A percentile compares a stretch with the other conserved stretches of the same genome.
These are phyloP conservation scores for Sugiyamaella smithiae DNA, from an alignment of 805 yeast genomes.

Conservation along the genomic window DNA sequence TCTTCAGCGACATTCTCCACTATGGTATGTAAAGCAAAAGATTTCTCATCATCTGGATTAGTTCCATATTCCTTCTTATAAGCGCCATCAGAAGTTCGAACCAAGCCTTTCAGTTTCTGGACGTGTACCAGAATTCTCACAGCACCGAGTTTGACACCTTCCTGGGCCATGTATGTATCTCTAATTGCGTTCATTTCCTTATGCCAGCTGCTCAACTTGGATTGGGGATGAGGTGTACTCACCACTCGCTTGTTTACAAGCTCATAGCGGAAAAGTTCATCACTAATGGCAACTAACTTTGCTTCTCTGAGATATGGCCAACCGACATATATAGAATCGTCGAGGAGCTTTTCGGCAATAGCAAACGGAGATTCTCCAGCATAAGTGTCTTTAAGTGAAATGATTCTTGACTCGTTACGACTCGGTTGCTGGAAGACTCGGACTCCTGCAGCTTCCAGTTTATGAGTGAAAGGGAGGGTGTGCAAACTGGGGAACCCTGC, in stretches of 20 bases:
- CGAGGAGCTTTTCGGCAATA: slow-evolving; percentile 60
- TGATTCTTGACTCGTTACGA: slow-evolving; percentile 73
- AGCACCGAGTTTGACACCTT: slow-evolving; percentile 58
- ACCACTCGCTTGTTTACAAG: slow-evolving; percentile 25
- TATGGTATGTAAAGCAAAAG: slow-evolving; percentile 74
- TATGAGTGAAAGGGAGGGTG: slow-evolving; percentile 58
- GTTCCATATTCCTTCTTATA: slow-evolving; percentile 66
- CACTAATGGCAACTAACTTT: slow-evolving; percentile 60
- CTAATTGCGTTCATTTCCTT: slow-evolving; percentile 41
- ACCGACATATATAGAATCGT: slow-evolving; percentile 64
- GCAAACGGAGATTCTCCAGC: slow-evolving; percentile 48
- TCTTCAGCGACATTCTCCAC: slow-evolving; percentile 70
- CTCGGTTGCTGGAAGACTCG: slow-evolving; percentile 83
- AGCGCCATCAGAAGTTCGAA: slow-evolving; percentile 69
- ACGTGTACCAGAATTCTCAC: slow-evolving; percentile 64
- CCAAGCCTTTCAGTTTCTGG: slow-evolving; percentile 73
- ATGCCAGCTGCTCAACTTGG: slow-evolving; percentile 43
- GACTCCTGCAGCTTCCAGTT: slow-evolving; percentile 58
- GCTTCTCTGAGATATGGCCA: slow-evolving; percentile 94
- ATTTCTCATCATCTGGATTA: slow-evolving; percentile 41
- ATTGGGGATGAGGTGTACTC: slow-evolving; percentile 43
- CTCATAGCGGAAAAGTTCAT: slow-evolving; percentile 49
- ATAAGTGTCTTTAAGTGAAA: slow-evolving; percentile 53
- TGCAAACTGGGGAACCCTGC: slow-evolving; percentile 90
- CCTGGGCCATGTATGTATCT: slow-evolving; percentile 42